Base-by-base conservation (phyloP, 2,329 filamentous ascomycete genomes). In the Curvularia hawaiiensis region DNA sequence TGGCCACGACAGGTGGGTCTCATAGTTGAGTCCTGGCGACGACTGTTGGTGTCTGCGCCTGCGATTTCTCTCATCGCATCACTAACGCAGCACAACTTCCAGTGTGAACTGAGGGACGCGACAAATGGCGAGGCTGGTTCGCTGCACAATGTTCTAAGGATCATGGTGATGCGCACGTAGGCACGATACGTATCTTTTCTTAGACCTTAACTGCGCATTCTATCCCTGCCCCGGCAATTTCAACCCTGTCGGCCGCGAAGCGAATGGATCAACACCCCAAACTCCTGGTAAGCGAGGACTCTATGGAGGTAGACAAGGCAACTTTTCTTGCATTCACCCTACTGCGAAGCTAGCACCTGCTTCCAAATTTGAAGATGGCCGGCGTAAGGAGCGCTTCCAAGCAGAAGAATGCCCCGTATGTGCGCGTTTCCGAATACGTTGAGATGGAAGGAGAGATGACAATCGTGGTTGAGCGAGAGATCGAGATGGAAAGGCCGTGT, bases 171-270 rank as follows among this genome's bases (percentile, higher is more conserved):
- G 47, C 33, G 7, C n/a, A 7, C 9, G 9, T 8, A 22, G 9
- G 3, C 2, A 30, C 14, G n/a, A 3, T 38, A 26, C 18, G n/a
- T n/a, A 39, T 50, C 55, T 54, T 46, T 58, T 58, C 51, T 58
- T 58, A 54, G 55, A 28, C 35, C 46, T 58, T 10, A 35, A 35
- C 30, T 54, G 46, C 55, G 54, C 10, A 12, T 31, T 7, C 26
- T 22, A 50, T 31, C 31, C 20, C 47, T 38, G 33, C 20, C 28
- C 33, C 26, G 18, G 28, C 39, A 30, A 26, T 33, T 41, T 41
- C 46, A 50, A 41, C 46, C 33, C 45, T 10, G 9, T 41, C 31
- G 28, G 31, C 16, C 18, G 54, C 51, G 39, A 33, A 54, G 11
- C 22, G 18, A 12, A 28, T 20, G 46, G 52, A 26, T 38, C 20